Percentiles rank a stretch among this genome's conserved stretches.
Conservation (phyloP, 768 basidiomycete species). For the Sporobolomyces pararoseus region DNA sequence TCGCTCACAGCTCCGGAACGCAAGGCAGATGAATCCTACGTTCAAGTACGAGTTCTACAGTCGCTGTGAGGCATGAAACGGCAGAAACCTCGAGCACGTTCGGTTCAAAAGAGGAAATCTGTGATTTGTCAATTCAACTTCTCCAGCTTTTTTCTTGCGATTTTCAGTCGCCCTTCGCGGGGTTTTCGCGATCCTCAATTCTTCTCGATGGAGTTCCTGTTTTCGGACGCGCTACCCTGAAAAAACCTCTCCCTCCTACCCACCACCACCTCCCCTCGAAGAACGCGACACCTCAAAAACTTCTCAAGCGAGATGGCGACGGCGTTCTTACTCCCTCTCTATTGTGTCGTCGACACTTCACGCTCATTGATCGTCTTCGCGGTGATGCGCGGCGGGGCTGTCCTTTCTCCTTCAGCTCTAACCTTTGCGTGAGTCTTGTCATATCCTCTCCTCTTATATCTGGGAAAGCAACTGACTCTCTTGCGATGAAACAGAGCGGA, state of each 20-base stretch:
- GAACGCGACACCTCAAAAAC: too few species aligned
- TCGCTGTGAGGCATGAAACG: too few species aligned
- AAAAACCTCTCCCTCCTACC: neutral
- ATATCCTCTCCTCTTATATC: too few species aligned
- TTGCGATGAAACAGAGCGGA: neutral
- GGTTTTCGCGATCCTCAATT: neutral
- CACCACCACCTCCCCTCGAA: too few species aligned
- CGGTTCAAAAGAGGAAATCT: too few species aligned
- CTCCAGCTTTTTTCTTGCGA: too few species aligned
- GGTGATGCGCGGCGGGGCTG: neutral
- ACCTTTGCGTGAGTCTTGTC: constrained; percentile 12
- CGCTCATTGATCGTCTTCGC: constrained; percentile 14
- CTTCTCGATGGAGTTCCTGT: neutral
- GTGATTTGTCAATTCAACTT: too few species aligned
- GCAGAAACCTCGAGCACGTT: too few species aligned
- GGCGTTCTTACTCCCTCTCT: constrained; percentile 5
- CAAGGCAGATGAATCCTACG: too few species aligned
- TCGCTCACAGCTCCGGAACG: too few species aligned
- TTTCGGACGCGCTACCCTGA: neutral
- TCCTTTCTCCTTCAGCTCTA: neutral
- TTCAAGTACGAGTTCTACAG: too few species aligned
- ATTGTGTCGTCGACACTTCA: constrained; percentile 6
- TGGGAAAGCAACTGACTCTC: too few species aligned
- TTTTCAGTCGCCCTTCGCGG: neutral
- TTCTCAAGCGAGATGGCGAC: constrained; percentile 10